Conservation (phyloP, 371 early-diverging fungal genomes). For the Mortierella sp. region DNA sequence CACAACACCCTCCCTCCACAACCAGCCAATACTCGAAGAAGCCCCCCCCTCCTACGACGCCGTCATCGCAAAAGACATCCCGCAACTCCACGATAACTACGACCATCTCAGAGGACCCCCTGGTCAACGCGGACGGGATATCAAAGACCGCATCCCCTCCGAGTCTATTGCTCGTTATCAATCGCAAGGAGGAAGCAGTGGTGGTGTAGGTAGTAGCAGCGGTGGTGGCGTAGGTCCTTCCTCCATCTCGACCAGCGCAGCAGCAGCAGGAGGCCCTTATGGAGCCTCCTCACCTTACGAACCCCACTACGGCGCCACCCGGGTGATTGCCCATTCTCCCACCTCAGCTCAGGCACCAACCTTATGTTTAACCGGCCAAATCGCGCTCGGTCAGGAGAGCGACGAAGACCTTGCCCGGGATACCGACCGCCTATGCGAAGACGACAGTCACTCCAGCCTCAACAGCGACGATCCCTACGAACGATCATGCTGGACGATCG, state of each 20-base stretch:
- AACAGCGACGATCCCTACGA: conserved; percentile 17
- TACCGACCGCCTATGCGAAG: conserved; percentile 27
- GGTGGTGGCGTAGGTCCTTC: background rate
- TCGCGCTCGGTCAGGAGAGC: conserved; percentile 24
- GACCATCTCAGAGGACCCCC: conserved; percentile 52
- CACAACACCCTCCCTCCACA: conserved; percentile 7
- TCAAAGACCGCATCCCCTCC: conserved; percentile 40
- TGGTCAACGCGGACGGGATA: conserved; percentile 41
- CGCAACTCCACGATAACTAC: conserved; percentile 53
- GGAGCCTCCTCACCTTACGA: conserved; percentile 10
- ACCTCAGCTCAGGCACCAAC: conserved; percentile 13
- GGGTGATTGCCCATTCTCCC: conserved; percentile 15
- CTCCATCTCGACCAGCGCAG: background rate
- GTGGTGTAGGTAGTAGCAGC: conserved; percentile 4
- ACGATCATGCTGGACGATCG: conserved; percentile 35
- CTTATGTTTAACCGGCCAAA: conserved; percentile 32
- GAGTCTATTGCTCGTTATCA: conserved; percentile 32
- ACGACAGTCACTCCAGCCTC: background rate
- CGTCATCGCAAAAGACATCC: conserved; percentile 35
- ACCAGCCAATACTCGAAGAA: conserved; percentile 21
- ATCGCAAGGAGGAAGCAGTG: background rate
- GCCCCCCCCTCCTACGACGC: conserved; percentile 52
- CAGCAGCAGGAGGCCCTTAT: background rate
- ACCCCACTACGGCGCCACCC: conserved; percentile 21
- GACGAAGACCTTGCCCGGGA: conserved; percentile 28